Conservation (phyloP, 345 rosid species). For the Eucalyptus erythrocorys region DNA sequence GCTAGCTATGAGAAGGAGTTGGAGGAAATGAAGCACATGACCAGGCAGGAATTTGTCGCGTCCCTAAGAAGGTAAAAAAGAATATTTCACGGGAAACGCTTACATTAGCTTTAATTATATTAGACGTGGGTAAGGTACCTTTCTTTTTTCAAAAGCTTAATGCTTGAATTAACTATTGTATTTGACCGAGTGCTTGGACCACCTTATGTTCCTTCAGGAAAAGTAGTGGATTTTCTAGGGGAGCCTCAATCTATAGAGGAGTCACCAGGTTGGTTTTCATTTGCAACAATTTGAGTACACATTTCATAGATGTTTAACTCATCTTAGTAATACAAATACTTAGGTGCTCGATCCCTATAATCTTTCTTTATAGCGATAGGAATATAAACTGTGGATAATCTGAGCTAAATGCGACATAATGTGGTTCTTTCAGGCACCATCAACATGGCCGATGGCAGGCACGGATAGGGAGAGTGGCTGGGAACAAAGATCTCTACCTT, state of each 20-base stretch:
- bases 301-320: neutral
- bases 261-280: slow-evolving; percentile 58
- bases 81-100: neutral
- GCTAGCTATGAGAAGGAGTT: slow-evolving; percentile 71
- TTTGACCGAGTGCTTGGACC: neutral
- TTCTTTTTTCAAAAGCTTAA: neutral
- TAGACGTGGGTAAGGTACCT: neutral
- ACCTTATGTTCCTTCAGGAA: slow-evolving; percentile 24
- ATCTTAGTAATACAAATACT: neutral
- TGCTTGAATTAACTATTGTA: neutral
- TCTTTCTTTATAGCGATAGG: neutral
- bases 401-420: neutral
- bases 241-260: slow-evolving; percentile 96
- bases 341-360: too few relatives aligned
- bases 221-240: slow-evolving; percentile 97
- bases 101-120: neutral
- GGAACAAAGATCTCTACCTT: slow-evolving; percentile 95
- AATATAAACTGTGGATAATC: neutral
- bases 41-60: slow-evolving; percentile 91
- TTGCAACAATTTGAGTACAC: neutral
- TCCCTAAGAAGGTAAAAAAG: slow-evolving; percentile 67
- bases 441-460: slow-evolving; percentile 99
- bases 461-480: slow-evolving; percentile 94
- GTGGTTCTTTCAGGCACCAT: slow-evolving; percentile 52
- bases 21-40: slow-evolving; percentile 91